Base-by-base conservation (phyloP, 345 rosid species). In the Bruguiera parviflora region DNA sequence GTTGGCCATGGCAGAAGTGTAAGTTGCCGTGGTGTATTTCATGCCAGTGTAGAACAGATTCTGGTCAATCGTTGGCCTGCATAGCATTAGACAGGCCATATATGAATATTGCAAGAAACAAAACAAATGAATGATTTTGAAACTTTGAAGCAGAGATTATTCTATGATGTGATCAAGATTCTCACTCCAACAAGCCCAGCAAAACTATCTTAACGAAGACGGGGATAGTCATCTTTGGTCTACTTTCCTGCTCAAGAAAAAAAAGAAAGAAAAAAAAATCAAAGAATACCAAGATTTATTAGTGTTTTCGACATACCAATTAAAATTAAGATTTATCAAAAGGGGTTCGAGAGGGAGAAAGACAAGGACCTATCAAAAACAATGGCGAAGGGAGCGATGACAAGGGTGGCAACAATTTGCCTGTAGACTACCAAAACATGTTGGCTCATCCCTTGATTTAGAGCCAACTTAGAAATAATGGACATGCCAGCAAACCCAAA, bases 1-100 rank as follows among this genome's bases (percentile, higher is more conserved):
- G 71, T 92, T 95, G 78, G 84, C 68, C 93, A 92, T 81, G 43
- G 99, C 89, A 61, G 93, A 35, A 53, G 96, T 71, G 78, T 88
- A 91, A 19, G 96, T 87, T 18, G 99, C 99, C 13, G 93, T 84
- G 5, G 98, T 91, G 65, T 81, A 84, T 73, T 89, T 89, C 97
- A 91, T 85, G 8, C 97, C 98, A 31, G 89, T 86, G 70, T 88
- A 94, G 75, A 55, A 87, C 43, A 89, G 65, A 68, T 86, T 89
- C 59, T 89, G 95, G 73, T 86, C 95, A 19, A 88, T 69, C 27
- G 79, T 72, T 9, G 94, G 94, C 76, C 91, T 88, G 81, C 62
- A 78, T 1, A 53, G 31, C 22, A 71, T 51, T 37, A 37, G 29
- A 35, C 29, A 61, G 3, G 28, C 21, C 39, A 61, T 1, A 4